Conservation (phyloP, 805 yeast genomes). For the Candida adriatica region DNA sequence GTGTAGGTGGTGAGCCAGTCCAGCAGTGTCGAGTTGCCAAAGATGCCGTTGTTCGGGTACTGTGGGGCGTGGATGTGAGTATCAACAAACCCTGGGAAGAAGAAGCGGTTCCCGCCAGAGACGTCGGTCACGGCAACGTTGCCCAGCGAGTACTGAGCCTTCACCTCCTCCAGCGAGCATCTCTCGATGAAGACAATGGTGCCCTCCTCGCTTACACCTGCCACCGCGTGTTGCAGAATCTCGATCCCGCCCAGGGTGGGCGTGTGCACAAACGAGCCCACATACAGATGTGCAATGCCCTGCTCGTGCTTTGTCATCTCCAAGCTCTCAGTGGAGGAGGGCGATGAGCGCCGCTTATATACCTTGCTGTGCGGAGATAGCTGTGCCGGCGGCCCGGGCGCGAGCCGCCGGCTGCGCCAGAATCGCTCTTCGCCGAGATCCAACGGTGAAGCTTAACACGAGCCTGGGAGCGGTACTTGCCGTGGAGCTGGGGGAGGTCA, state of each 20-base stretch:
- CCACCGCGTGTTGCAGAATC: conserved; percentile 44
- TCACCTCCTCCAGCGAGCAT: conserved; percentile 5
- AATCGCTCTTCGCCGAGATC: too few relatives aligned
- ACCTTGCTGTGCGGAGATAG: too few relatives aligned
- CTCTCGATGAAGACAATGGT: conserved; percentile 24
- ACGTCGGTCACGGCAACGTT: conserved; percentile 28
- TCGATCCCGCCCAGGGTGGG: conserved; percentile 54
- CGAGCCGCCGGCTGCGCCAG: too few relatives aligned
- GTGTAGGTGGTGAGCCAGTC: conserved; percentile 90
- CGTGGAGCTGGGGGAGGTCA: too few relatives aligned
- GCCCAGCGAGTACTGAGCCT: conserved; percentile 15
- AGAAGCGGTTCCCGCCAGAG: conserved; percentile 41
- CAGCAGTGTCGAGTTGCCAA: conserved; percentile 75
- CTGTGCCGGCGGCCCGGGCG: too few relatives aligned
- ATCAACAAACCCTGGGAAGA: conserved; percentile 78
- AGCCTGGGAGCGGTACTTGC: too few relatives aligned
- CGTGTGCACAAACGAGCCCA: conserved; percentile 71
- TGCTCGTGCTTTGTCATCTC: conserved; percentile 3
- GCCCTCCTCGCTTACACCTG: conserved; percentile 51
- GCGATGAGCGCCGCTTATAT: too few relatives aligned
- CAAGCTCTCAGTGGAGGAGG: too few relatives aligned
- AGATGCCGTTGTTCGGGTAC: conserved; percentile 75
- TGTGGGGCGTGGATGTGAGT: conserved; percentile 85
- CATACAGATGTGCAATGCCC: conserved; percentile 33
- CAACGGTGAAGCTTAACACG: too few relatives aligned